A percentile compares a stretch with the other conserved stretches of the same genome.
These are phyloP conservation scores for Chalciporus pseudorubinellus DNA, from an alignment of 768 basidiomycete species.

Conservation along the genomic window DNA sequence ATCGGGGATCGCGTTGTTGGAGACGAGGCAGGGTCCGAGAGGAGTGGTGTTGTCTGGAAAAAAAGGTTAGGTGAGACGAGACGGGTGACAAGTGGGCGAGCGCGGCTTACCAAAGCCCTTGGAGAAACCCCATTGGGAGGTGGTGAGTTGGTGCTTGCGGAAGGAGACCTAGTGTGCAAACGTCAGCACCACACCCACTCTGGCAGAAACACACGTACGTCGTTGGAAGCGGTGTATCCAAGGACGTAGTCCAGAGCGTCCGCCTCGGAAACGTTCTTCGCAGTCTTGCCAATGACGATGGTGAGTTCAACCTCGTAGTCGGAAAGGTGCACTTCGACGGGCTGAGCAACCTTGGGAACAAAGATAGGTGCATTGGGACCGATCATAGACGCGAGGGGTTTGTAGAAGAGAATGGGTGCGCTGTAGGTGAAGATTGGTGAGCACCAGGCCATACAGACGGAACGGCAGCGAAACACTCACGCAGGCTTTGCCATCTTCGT, in stretches of 20 bases:
- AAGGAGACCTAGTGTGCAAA: conserved; percentile 53
- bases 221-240: conserved; percentile 78
- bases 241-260: conserved; percentile 86
- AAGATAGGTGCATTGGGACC: conserved; percentile 65
- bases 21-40: conserved; percentile 78
- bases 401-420: conserved; percentile 76
- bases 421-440: conserved; percentile 30
- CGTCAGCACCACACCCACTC: neutral
- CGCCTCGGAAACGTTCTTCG: conserved; percentile 74
- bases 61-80: too few species aligned
- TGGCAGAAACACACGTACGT: too few species aligned
- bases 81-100: neutral
- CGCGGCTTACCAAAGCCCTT: conserved; percentile 71
- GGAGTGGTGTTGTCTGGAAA: conserved; percentile 46
- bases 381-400: conserved; percentile 67
- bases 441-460: neutral
- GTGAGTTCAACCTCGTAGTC: conserved; percentile 84
- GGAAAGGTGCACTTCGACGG: conserved; percentile 64
- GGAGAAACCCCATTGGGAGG: conserved; percentile 85
- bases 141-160: conserved; percentile 76
- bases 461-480: conserved; percentile 37
- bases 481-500: conserved; percentile 59
- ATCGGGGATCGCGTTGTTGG: conserved; percentile 58
- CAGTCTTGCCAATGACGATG: conserved; percentile 79
- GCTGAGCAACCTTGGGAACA: conserved; percentile 69